These are phyloP conservation scores for Gymnopilus junonius DNA, from an alignment of 768 basidiomycete genomes.

Conservation along the genomic window DNA sequence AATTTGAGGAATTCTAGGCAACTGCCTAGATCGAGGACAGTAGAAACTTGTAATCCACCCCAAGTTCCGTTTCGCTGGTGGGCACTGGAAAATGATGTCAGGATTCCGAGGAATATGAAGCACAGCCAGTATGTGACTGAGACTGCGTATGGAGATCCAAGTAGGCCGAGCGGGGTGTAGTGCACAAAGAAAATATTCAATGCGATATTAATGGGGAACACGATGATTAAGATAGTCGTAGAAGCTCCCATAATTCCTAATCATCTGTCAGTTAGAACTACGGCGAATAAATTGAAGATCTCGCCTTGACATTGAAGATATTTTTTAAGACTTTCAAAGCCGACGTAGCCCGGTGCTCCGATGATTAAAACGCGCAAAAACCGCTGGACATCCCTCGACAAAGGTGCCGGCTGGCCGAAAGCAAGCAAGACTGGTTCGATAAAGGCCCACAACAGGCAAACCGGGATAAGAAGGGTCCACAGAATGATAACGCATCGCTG, in stretches of 20 bases:
- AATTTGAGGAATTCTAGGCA: slow-evolving; percentile 65
- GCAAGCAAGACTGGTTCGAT: slow-evolving; percentile 64
- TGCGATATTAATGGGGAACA: slow-evolving; percentile 68
- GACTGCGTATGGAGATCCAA: slow-evolving; percentile 71
- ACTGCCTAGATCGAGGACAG: slow-evolving; percentile 50
- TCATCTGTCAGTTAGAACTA: background rate
- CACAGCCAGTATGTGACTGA: slow-evolving; percentile 74
- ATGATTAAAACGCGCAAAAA: slow-evolving; percentile 69
- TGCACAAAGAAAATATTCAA: slow-evolving; percentile 68
- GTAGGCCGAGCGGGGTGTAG: slow-evolving; percentile 61
- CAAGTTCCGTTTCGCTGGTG: slow-evolving; percentile 65
- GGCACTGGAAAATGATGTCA: slow-evolving; percentile 51
- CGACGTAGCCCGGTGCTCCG: slow-evolving; percentile 75
- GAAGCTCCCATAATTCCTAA: slow-evolving; percentile 78
- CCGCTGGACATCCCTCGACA: slow-evolving; percentile 63
- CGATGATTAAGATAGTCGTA: slow-evolving; percentile 62
- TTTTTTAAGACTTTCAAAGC: slow-evolving; percentile 78
- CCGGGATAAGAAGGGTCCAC: slow-evolving; percentile 67
- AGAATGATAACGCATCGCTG: slow-evolving; percentile 71
- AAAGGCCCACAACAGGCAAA: slow-evolving; percentile 65
- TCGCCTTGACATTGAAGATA: slow-evolving; percentile 81
- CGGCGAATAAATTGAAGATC: slow-evolving; percentile 11
- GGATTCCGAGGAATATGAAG: slow-evolving; percentile 56
- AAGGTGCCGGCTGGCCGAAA: slow-evolving; percentile 61
- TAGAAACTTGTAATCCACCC: slow-evolving; percentile 56